Percentiles rank a stretch among this genome's conserved stretches.
These are phyloP conservation scores for Vigna hirtella DNA, from an alignment of 306 rosid species.

Conservation along the genomic window DNA sequence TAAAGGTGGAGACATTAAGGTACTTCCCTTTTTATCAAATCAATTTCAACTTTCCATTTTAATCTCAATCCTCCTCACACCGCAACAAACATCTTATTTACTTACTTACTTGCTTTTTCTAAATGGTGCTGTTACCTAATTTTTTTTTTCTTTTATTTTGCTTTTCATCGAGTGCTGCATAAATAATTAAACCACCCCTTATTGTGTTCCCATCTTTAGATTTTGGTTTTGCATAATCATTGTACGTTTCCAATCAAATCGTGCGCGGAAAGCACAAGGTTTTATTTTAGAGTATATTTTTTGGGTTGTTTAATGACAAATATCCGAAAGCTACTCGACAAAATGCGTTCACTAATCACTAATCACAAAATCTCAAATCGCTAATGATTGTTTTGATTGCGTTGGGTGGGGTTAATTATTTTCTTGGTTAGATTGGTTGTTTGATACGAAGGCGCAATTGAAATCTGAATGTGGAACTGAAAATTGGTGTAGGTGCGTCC, in stretches of 20 bases:
- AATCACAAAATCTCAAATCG: slow-evolving; percentile 16
- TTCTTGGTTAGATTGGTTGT: slow-evolving; percentile 25
- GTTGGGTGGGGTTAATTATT: slow-evolving; percentile 36
- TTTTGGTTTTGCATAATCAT: slow-evolving; percentile 41
- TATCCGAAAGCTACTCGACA: slow-evolving; percentile 38
- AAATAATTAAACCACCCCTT: slow-evolving; percentile 27
- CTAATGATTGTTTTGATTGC: slow-evolving; percentile 36
- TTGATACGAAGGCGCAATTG: slow-evolving; percentile 29
- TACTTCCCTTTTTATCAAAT: slow-evolving; percentile 48
- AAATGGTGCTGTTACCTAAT: slow-evolving; percentile 15
- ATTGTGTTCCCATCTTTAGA: neutral
- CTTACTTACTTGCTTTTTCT: neutral
- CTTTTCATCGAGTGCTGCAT: slow-evolving; percentile 44
- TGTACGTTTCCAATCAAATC: slow-evolving; percentile 48
- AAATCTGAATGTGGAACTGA: slow-evolving; percentile 49
- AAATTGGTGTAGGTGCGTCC: slow-evolving; percentile 70
- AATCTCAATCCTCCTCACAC: neutral
- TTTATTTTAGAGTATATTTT: neutral
- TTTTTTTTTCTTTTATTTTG: slow-evolving; percentile 21
- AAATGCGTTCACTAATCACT: slow-evolving; percentile 5
- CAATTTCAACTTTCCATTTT: slow-evolving; percentile 11
- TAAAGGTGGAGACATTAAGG: slow-evolving; percentile 86
- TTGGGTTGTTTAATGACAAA: neutral
- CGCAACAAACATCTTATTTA: slow-evolving; percentile 12
- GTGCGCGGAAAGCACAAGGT: slow-evolving; percentile 29